These are phyloP conservation scores for Boletus pseudo-olivaceus DNA, from an alignment of 768 basidiomycete genomes.

Conservation along the genomic window DNA sequence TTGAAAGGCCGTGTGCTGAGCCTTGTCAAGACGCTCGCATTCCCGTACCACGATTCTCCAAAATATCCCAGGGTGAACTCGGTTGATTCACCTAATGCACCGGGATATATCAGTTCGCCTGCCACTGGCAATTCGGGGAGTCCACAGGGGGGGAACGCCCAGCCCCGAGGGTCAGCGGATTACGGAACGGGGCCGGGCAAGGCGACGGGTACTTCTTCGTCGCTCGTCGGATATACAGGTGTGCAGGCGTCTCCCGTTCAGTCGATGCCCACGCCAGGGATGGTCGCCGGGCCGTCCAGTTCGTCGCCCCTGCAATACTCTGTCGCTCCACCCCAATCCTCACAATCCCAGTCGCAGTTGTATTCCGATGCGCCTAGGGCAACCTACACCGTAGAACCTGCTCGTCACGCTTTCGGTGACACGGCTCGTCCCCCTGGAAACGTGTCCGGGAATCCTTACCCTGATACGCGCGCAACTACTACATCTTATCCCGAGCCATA, in stretches of 20 bases:
- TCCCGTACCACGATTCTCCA: constrained; percentile 75
- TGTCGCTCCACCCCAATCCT: constrained; percentile 16
- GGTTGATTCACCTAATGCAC: constrained; percentile 46
- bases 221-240: constrained; percentile 24
- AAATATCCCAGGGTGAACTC: constrained; percentile 44
- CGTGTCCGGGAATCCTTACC: constrained; percentile 27
- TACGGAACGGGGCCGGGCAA: constrained; percentile 21
- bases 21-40: constrained; percentile 70
- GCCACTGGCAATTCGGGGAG: constrained; percentile 58
- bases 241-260: constrained; percentile 23
- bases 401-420: constrained; percentile 25
- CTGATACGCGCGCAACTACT: constrained; percentile 20
- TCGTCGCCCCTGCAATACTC: constrained; percentile 26
- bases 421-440: constrained; percentile 15
- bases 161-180: constrained; percentile 25
- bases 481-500: constrained; percentile 26
- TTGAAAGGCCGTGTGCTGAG: constrained; percentile 59
- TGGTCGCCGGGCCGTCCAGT: constrained; percentile 18
- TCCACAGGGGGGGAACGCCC: constrained; percentile 35
- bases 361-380: constrained; percentile 25
- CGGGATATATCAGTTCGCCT: constrained; percentile 49
- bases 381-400: constrained; percentile 16
- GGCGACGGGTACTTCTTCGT: constrained; percentile 18
- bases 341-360: constrained; percentile 24
- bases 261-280: constrained; percentile 18